These are phyloP conservation scores for Didymellaceae sp. DNA, from an alignment of 2,329 filamentous ascomycete species.

Conservation along the genomic window DNA sequence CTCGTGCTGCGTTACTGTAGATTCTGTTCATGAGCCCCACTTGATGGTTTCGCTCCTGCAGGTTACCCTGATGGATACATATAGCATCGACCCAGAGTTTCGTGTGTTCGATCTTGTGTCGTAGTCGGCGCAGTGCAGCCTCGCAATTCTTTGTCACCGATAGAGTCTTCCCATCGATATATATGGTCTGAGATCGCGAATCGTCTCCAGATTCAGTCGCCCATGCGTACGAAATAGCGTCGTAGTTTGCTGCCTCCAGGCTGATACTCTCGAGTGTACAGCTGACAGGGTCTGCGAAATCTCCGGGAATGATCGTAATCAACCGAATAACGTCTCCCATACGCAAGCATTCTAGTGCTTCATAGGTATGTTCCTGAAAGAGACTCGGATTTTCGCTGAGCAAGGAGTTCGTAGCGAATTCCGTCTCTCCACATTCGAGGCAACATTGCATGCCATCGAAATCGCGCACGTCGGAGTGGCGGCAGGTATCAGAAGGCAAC, in stretches of 20 bases:
- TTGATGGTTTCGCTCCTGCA: neutral
- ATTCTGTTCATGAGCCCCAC: neutral
- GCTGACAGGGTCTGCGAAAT: neutral
- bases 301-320: neutral
- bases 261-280: neutral
- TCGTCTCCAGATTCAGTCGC: neutral
- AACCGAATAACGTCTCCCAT: neutral
- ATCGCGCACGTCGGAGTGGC: no score
- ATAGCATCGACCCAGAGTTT: neutral
- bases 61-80: neutral
- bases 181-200: neutral
- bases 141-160: neutral
- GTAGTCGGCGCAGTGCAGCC: neutral
- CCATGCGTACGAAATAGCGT: neutral
- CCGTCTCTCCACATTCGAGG: no score
- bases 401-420: no score
- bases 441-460: no score
- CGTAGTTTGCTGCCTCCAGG: neutral
- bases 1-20: neutral
- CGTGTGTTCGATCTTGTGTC: neutral
- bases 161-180: neutral
- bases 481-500: no score
- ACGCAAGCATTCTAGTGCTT: neutral
- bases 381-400: no score
- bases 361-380: neutral